Conservation (phyloP, 176 grass and related monocot species). For the Bonia amplexicaulis region DNA sequence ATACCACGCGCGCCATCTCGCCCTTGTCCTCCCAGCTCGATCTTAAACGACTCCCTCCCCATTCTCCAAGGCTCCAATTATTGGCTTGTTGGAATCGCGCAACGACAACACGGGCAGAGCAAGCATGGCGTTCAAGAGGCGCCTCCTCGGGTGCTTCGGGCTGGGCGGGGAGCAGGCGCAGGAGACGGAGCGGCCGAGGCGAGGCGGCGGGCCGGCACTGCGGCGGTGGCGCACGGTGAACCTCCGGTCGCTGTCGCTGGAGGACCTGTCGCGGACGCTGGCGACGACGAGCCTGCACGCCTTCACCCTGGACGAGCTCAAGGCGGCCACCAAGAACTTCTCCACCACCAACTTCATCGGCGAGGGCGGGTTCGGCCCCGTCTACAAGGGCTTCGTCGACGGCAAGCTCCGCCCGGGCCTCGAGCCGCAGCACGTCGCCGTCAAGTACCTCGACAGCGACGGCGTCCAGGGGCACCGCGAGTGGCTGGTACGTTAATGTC, state of each 20-base stretch:
- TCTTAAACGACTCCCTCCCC: background rate
- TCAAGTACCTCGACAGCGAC: conserved; percentile 87
- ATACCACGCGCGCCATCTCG: conserved; percentile 1
- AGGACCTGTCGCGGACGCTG: conserved; percentile 76
- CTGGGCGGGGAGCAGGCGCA: background rate
- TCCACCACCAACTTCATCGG: conserved; percentile 69
- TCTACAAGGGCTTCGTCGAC: conserved; percentile 80
- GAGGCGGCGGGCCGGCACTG: conserved; percentile 10
- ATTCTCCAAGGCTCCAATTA: background rate
- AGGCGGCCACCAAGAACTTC: conserved; percentile 64
- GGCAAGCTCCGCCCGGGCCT: conserved; percentile 48
- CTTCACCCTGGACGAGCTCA: conserved; percentile 82
- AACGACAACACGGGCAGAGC: no score
- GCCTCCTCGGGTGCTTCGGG: conserved; percentile 47
- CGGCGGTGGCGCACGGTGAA: conserved; percentile 38
- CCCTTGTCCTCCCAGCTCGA: background rate
- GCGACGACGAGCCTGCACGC: conserved; percentile 64
- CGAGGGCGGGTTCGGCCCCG: conserved; percentile 85
- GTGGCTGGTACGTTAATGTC: conserved; percentile 60
- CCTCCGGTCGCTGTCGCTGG: conserved; percentile 53
- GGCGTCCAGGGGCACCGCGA: conserved; percentile 78
- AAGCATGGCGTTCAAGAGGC: conserved; percentile 26
- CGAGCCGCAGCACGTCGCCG: conserved; percentile 66
- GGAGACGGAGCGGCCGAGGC: background rate
- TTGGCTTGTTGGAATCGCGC: background rate